Percentiles rank a stretch among this genome's conserved stretches.
These are phyloP conservation scores for Xylaria telfairii DNA, from an alignment of 495 filamentous ascomycete species.

Conservation along the genomic window DNA sequence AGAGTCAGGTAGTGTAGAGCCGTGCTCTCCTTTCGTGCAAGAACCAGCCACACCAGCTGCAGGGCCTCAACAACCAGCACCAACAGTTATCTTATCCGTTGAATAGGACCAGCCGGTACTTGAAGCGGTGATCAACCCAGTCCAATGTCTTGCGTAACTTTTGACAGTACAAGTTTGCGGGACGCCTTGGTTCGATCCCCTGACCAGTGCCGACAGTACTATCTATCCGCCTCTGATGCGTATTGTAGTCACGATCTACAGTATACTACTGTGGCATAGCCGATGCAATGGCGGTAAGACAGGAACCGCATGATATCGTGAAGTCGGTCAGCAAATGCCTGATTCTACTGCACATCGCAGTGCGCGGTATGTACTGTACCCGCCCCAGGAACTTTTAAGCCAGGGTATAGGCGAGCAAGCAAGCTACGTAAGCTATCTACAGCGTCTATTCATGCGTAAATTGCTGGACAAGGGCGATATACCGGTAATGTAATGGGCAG, in stretches of 20 bases:
- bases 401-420: background rate
- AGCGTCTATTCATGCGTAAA: background rate
- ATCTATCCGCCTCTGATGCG: constrained; percentile 17
- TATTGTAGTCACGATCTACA: constrained; percentile 1
- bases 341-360: constrained; percentile 12
- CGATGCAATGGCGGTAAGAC: constrained; percentile 34
- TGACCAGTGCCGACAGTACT: background rate
- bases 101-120: background rate
- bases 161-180: background rate
- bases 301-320: constrained; percentile 12
- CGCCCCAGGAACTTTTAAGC: constrained; percentile 1
- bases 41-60: constrained; percentile 22
- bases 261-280: no score
- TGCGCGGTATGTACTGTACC: background rate
- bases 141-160: constrained; percentile 6
- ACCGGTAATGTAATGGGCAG: background rate
- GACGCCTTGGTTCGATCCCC: background rate
- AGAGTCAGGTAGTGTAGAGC: background rate
- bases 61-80: constrained; percentile 6
- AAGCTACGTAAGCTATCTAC: constrained; percentile 1
- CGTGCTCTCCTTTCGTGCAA: constrained; percentile 9
- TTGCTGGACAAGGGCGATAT: background rate
- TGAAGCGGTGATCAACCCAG: background rate
- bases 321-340: constrained; percentile 26
- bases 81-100: constrained; percentile 7